Evolutionary conservation across 2,329 filamentous ascomycete genomes (phyloP).

Genomic region (Colletotrichum australisinense): DNA sequence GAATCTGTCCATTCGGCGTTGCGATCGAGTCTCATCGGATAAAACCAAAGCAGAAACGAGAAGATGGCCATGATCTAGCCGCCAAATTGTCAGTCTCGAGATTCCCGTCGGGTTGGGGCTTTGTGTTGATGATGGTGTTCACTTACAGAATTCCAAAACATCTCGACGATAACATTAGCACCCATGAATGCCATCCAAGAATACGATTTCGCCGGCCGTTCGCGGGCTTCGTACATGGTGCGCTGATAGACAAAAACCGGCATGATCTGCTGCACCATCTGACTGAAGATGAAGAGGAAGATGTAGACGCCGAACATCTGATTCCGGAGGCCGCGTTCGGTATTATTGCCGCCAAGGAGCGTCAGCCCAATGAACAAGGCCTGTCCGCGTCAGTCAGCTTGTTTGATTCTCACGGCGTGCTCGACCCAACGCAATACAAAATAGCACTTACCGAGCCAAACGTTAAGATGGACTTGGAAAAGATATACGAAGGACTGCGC

Average conservation of each 20-base stretch:
- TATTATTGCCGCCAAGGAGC: slow-evolving; percentile 67
- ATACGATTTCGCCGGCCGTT: slow-evolving; percentile 74
- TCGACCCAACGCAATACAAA: too few species aligned
- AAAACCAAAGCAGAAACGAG: slow-evolving; percentile 75
- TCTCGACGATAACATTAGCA: slow-evolving; percentile 73
- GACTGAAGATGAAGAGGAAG: slow-evolving; percentile 68
- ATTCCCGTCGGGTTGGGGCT: not conserved
- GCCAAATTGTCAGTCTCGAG: not conserved
- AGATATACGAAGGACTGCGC: slow-evolving; percentile 81
- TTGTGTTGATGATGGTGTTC: not conserved
- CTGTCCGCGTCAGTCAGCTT: slow-evolving; percentile 23
- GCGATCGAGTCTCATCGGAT: slow-evolving; percentile 71
- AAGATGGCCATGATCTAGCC: slow-evolving; percentile 62
- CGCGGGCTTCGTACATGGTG: slow-evolving; percentile 73
- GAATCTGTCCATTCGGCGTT: slow-evolving; percentile 66
- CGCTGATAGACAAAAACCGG: slow-evolving; percentile 75
- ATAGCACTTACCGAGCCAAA: slow-evolving; percentile 46
- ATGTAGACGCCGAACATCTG: slow-evolving; percentile 76
- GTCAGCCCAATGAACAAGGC: slow-evolving; percentile 74
- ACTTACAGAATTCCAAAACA: slow-evolving; percentile 69
- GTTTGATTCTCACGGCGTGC: not conserved
- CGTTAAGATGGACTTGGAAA: slow-evolving; percentile 74
- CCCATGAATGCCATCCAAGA: slow-evolving; percentile 76
- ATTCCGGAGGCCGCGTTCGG: slow-evolving; percentile 71
- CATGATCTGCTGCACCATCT: slow-evolving; percentile 62